phyloP scores from a whole-genome alignment of 1,139 yeast genomes.

The Taphrina deformans region DNA sequence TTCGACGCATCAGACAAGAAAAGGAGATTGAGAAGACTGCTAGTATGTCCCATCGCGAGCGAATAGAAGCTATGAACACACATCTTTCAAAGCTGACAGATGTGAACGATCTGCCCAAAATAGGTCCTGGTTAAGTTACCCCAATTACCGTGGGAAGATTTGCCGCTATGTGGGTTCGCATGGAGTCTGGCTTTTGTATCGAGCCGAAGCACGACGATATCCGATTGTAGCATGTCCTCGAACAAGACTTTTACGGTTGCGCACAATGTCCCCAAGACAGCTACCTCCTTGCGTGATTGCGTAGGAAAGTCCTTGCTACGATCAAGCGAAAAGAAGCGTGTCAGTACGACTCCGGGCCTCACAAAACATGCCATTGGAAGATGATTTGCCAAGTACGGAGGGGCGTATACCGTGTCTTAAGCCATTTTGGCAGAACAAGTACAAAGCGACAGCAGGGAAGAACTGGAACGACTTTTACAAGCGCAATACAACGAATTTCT shows the following conservation, averaged over 20 bases:
- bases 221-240: too few species aligned
- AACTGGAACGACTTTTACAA: constrained; percentile 34
- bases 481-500: constrained; percentile 33
- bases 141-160: not conserved
- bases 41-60: constrained; percentile 41
- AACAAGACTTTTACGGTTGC: too few species aligned
- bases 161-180: not conserved
- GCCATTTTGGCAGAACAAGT: constrained; percentile 34
- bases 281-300: too few species aligned
- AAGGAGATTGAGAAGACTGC: constrained; percentile 38
- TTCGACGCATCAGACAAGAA: constrained; percentile 40
- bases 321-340: too few species aligned
- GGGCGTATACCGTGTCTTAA: constrained; percentile 17
- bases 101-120: constrained; percentile 44
- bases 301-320: too few species aligned
- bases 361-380: not conserved
- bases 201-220: too few species aligned
- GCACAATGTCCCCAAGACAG: too few species aligned
- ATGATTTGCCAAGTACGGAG: not conserved
- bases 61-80: constrained; percentile 42
- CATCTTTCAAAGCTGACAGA: constrained; percentile 41
- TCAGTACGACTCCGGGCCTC: not conserved
- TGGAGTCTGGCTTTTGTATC: not conserved
- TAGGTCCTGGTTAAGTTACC: constrained; percentile 30
- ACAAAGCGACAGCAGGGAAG: constrained; percentile 23